Base-by-base conservation (phyloP, 768 basidiomycete genomes). In the Phaffia australis region DNA sequence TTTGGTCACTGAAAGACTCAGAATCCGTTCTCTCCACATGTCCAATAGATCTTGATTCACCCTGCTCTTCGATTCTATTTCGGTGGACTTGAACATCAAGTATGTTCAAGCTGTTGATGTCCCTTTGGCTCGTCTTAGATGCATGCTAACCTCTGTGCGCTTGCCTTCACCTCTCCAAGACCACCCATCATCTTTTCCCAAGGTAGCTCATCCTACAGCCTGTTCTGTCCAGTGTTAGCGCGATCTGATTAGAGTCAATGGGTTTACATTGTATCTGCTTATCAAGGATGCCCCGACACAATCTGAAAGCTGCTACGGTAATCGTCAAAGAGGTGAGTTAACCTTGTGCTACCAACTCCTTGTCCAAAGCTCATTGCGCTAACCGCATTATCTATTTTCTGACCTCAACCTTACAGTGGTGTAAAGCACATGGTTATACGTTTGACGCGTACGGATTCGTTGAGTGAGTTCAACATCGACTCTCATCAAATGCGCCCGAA, bases 71-170 rank as follows among this genome's bases (percentile, higher is more conserved):
- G 52, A 8, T 55, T 55, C 62, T 54, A 54, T 42, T 63, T 63
- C 23, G 62, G 62, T n/a, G 62, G 62, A 25, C 52, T 63, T 21
- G 51, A 63, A n/a, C 62, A 63, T 47, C 62, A 63, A 42, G 48
- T 47, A n/a, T n/a, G n/a, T 18, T 55, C 62, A 15, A 50, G 15
- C 49, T 15, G 16, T 50, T 15, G 49, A 15, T 50, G 49, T n/a
- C n/a, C 49, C 15, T 50, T n/a, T 15, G 49, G 49, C n/a, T 50
- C 49, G 49, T 15, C 16, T n/a, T n/a, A 15, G 15, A 50, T n/a
- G 16, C 49, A 50, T 50, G 16, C n/a, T 50, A n/a, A 50, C n/a
- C 49, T n/a, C n/a, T n/a, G n/a, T 50, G 49, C 49, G 15, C n/a
- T 50, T n/a, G 15, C 49, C 15, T n/a, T 15, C 49, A 50, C 49